A percentile compares a stretch with the other conserved stretches of the same genome.
These are phyloP conservation scores for Monosporascus ibericus DNA, from an alignment of 2,329 filamentous ascomycete genomes.

Conservation along the genomic window DNA sequence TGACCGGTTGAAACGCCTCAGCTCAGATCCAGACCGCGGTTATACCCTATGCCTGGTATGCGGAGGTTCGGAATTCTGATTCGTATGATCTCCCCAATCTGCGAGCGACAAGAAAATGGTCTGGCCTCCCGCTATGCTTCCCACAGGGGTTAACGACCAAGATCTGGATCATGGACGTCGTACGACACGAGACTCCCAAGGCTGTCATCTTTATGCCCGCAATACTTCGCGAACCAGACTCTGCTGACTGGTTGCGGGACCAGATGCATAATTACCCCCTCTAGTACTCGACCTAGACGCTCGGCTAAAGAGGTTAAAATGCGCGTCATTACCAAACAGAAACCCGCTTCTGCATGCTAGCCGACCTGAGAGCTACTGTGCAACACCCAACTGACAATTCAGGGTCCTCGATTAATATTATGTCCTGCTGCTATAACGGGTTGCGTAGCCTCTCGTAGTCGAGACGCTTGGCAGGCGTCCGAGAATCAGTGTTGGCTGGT, in stretches of 20 bases:
- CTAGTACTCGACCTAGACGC: neutral
- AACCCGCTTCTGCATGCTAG: slow-evolving; percentile 4
- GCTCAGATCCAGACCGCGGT: neutral
- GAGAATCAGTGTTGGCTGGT: too few species aligned
- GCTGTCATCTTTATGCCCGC: neutral
- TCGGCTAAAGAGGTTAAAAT: slow-evolving; percentile 27
- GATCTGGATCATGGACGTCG: neutral
- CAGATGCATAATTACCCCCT: neutral
- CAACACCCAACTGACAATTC: neutral
- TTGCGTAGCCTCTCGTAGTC: neutral
- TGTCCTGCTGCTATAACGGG: neutral
- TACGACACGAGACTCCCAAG: neutral
- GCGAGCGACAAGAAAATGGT: neutral
- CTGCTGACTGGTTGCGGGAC: neutral
- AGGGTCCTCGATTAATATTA: neutral
- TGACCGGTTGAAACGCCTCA: neutral
- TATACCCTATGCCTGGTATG: neutral
- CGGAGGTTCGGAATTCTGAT: neutral
- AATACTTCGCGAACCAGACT: neutral
- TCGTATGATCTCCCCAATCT: neutral
- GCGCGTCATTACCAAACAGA: slow-evolving; percentile 9
- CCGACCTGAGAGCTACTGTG: neutral
- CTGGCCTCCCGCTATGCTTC: neutral
- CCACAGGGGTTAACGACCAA: neutral
- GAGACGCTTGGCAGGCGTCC: neutral